A percentile compares a stretch with the other conserved stretches of the same genome.
Evolutionary conservation across 164 flowering plant species (phyloP).

Genomic region (Nymphaea thermarum): DNA sequence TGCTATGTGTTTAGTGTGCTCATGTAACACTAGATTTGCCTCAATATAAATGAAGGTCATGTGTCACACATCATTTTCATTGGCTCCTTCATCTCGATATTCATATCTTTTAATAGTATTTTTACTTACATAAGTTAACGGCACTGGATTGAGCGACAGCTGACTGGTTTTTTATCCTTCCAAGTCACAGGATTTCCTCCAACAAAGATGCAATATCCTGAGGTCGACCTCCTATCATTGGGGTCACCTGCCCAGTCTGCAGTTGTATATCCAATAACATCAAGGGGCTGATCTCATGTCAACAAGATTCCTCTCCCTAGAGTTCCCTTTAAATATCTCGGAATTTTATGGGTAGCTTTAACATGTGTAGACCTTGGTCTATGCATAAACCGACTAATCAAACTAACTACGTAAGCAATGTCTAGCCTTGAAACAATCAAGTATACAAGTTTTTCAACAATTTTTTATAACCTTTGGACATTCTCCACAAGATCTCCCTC

Average conservation of each 20-base stretch:
- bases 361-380: background rate
- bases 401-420: background rate
- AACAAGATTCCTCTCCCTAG: background rate
- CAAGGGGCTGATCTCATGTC: background rate
- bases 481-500: background rate
- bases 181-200: background rate
- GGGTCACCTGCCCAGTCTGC: background rate
- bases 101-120: too few species aligned
- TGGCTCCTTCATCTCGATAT: too few species aligned
- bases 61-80: too few species aligned
- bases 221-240: background rate
- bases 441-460: background rate
- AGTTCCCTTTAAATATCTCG: background rate
- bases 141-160: background rate
- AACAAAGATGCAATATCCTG: background rate
- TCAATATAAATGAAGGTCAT: background rate
- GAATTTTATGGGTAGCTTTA: background rate
- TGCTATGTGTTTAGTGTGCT: background rate
- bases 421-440: background rate
- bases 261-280: background rate
- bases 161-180: background rate
- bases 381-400: background rate
- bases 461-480: background rate
- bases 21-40: background rate
- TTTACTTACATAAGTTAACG: too few species aligned